Evolutionary conservation across 2,329 filamentous ascomycete species (phyloP), one percentile per base, ranked within the genome.

Genomic region (Aspergillus fumigatus): DNA sequence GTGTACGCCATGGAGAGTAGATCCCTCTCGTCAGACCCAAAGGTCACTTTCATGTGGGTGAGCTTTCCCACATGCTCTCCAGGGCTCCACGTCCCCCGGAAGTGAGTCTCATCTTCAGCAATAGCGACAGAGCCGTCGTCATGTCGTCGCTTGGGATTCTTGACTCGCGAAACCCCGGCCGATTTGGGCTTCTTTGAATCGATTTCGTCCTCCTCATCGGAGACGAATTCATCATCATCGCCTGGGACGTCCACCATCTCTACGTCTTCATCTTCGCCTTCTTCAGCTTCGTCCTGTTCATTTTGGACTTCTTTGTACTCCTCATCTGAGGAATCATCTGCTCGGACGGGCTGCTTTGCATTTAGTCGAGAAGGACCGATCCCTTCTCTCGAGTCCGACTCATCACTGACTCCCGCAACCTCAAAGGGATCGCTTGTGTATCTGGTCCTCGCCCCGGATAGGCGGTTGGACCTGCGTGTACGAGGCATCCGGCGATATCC

Each of bases 21-120:
- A 57, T 84, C 82, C 19, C 79, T 75, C 14, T 74, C 65, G 26
- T 75, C 76, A 2, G 79, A 75, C 4, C 83, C 83, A 68, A 82
- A 84, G 1, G 80, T 73, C 52, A 79, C 70, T 57, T 75, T 76
- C 56, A 81, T 65, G 52, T 79, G 75, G n/a, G 74, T 69, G 47
- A 73, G 67, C 62, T 80, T 81, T 2, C 70, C 70, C 27, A 70
- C 65, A 56, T 73, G 71, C 17, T 72, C 67, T 23, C 65, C 61
- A 10, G 72, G 65, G 45, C 72, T 72, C 49, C 68, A 64, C 14
- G 73, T 65, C 8, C 75, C 76, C 2, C 76, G 69, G 26, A 62
- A 73, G 59, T 75, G 75, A 1, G 66, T 67, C 4, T 71, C 68
- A 17, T 67, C 59, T 2, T 61, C 50, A 5, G 62, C 51, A 26